Conservation (phyloP, 345 rosid species). For the Brassica juncea region DNA sequence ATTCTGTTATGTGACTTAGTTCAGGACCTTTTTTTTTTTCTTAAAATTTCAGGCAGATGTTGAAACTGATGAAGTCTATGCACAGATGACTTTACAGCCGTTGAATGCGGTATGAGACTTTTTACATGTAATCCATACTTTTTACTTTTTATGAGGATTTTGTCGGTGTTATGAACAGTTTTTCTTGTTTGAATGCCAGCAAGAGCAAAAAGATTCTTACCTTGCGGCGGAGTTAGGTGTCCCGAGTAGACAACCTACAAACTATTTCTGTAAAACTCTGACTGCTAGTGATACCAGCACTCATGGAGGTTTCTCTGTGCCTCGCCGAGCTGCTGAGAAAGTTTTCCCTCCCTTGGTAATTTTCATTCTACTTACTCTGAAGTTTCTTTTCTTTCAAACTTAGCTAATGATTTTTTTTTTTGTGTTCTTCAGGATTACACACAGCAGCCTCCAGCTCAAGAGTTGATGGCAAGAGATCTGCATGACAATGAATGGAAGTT, state of each 20-base stretch:
- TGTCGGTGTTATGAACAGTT: not conserved
- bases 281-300: conserved; percentile 68
- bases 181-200: not conserved
- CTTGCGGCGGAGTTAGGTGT: conserved; percentile 51
- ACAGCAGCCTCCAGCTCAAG: conserved; percentile 43
- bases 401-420: not conserved
- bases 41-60: conserved; percentile 41
- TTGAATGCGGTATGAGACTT: conserved; percentile 16
- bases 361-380: not conserved
- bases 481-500: conserved; percentile 51
- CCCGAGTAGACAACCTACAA: conserved; percentile 54
- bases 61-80: conserved; percentile 56
- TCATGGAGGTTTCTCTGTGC: conserved; percentile 78
- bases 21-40: not conserved
- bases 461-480: conserved; percentile 44
- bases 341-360: conserved; percentile 62
- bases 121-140: not conserved
- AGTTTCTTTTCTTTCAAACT: not conserved
- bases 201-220: conserved; percentile 49
- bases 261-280: conserved; percentile 57
- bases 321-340: conserved; percentile 77
- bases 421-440: conserved; percentile 38
- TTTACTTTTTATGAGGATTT: not conserved
- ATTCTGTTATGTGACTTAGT: not conserved
- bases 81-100: conserved; percentile 55